phyloP scores from a whole-genome alignment of 2,329 filamentous ascomycete genomes.

The Fusarium albidum region DNA sequence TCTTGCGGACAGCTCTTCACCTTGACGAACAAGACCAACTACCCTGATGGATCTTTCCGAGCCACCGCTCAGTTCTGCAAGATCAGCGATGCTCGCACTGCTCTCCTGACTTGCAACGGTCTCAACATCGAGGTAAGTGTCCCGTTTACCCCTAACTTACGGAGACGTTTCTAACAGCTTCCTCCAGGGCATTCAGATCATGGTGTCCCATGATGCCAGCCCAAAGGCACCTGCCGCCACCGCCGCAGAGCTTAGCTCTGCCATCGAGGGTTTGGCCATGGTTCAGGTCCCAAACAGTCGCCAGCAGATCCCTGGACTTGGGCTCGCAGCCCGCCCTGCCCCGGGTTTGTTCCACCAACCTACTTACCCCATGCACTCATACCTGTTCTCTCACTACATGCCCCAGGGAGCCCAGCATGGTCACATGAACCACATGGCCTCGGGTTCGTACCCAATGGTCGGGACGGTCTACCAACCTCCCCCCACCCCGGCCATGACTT shows the following conservation, averaged over 20 bases:
- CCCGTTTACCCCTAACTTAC: not conserved
- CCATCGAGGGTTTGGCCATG: conserved; percentile 33
- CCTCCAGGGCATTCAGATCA: conserved; percentile 36
- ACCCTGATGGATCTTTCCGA: conserved; percentile 53
- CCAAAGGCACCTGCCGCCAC: not conserved
- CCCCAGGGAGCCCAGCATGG: conserved; percentile 25
- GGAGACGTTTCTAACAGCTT: conserved; percentile 1
- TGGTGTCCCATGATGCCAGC: conserved; percentile 25
- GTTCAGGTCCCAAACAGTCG: conserved; percentile 11
- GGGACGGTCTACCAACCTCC: conserved; percentile 43
- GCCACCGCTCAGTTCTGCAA: conserved; percentile 64
- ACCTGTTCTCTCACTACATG: conserved; percentile 45
- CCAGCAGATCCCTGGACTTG: conserved; percentile 14
- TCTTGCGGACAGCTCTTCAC: conserved; percentile 62
- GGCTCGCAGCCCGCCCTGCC: conserved; percentile 4
- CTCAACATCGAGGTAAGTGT: conserved; percentile 39
- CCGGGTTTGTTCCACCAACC: conserved; percentile 34
- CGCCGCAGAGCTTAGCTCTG: conserved; percentile 10
- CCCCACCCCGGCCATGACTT: conserved; percentile 46
- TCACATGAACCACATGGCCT: conserved; percentile 41
- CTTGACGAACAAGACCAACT: conserved; percentile 53
- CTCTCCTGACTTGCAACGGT: conserved; percentile 48
- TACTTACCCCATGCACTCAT: conserved; percentile 44
- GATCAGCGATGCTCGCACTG: conserved; percentile 51
- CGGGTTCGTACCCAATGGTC: conserved; percentile 42